phyloP scores from a whole-genome alignment of 108 stramenopile species.

The Conticribra guillardii region DNA sequence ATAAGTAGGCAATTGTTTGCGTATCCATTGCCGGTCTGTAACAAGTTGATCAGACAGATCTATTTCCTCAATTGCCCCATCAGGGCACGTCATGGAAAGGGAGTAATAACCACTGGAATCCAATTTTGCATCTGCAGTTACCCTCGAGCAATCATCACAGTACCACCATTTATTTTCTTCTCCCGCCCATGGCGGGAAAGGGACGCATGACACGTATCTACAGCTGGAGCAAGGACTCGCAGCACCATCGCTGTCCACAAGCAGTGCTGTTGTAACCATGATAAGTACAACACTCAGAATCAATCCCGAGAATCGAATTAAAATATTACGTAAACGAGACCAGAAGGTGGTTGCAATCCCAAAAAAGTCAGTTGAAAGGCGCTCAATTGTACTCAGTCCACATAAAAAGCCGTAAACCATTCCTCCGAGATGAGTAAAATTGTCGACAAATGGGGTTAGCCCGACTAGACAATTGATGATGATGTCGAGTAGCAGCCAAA shows the following conservation, averaged over 20 bases:
- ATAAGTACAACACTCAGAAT: constrained; percentile 72
- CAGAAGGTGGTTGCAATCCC: constrained; percentile 47
- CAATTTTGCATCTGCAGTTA: constrained; percentile 56
- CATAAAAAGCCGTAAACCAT: constrained; percentile 83
- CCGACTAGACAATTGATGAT: constrained; percentile 83
- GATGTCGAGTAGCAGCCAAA: constrained; percentile 80
- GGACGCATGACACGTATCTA: constrained; percentile 82
- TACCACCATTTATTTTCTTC: constrained; percentile 88
- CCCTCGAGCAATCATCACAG: constrained; percentile 81
- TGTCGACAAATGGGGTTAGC: constrained; percentile 89
- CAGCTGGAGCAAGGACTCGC: constrained; percentile 74
- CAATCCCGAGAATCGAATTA: constrained; percentile 73
- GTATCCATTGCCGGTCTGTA: constrained; percentile 56
- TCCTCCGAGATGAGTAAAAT: constrained; percentile 88
- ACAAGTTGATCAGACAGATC: constrained; percentile 54
- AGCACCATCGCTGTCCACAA: constrained; percentile 63
- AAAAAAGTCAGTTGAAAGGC: constrained; percentile 75
- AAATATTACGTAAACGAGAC: constrained; percentile 29
- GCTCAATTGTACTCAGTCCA: constrained; percentile 79
- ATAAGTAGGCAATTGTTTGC: constrained; percentile 56
- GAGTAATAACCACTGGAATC: constrained; percentile 53
- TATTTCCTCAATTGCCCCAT: constrained; percentile 64
- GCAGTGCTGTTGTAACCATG: constrained; percentile 65
- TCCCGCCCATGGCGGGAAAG: constrained; percentile 73
- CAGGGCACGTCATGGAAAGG: constrained; percentile 66